phyloP scores from a whole-genome alignment of 2,329 filamentous ascomycete species.

The Talaromyces marneffei region DNA sequence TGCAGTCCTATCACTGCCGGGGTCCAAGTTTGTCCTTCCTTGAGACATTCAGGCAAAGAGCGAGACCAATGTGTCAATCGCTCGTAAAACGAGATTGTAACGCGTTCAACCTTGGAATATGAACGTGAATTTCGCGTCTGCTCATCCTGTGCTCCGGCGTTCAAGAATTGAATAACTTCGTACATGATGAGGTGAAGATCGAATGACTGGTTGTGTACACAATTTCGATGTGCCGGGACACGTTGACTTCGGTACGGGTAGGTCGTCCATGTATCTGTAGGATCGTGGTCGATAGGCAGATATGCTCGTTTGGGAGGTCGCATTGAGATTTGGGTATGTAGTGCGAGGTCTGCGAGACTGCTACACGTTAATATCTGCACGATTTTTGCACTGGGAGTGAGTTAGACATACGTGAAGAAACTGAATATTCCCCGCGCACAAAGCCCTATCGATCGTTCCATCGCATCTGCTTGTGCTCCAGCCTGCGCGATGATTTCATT shows the following conservation, averaged over 20 bases:
- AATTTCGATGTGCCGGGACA: constrained; percentile 9
- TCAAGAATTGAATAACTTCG: constrained; percentile 8
- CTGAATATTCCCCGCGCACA: constrained; percentile 9
- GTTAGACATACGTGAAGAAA: constrained; percentile 7
- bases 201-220: constrained; percentile 12
- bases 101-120: constrained; percentile 4
- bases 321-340: constrained; percentile 7
- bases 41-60: constrained; percentile 8
- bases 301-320: constrained; percentile 3
- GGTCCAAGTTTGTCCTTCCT: constrained; percentile 4
- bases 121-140: neutral
- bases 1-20: constrained; percentile 10
- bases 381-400: neutral
- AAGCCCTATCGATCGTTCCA: constrained; percentile 7
- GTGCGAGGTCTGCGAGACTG: constrained; percentile 9
- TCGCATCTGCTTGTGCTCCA: constrained; percentile 3
- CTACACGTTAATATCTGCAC: neutral
- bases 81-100: neutral
- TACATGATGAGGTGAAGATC: constrained; percentile 13
- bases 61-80: constrained; percentile 1
- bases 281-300: constrained; percentile 1
- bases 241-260: constrained; percentile 4
- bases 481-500: constrained; percentile 9
- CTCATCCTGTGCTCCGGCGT: neutral
- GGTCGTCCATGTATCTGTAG: constrained; percentile 8